phyloP scores from a whole-genome alignment of 139 green algal species.

The Micractinium conductrix region DNA sequence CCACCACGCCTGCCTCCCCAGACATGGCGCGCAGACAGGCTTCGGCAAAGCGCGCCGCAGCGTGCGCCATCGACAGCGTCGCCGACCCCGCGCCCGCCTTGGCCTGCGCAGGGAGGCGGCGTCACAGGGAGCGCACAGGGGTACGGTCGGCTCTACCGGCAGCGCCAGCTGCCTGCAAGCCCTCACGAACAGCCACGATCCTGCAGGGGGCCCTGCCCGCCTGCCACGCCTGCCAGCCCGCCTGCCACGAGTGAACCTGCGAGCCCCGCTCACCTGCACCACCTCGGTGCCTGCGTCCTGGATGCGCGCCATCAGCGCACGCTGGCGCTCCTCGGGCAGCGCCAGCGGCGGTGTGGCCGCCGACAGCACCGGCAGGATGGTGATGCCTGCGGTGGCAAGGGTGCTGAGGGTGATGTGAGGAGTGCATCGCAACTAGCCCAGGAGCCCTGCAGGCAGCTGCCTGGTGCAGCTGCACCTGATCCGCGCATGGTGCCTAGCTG shows the following conservation, averaged over 20 bases:
- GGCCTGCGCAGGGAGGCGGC: neutral
- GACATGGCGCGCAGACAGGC: conserved; percentile 76
- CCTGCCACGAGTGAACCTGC: neutral
- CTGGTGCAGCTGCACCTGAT: too few relatives aligned
- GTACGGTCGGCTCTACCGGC: neutral
- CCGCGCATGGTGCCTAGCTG: too few relatives aligned
- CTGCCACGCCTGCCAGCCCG: neutral
- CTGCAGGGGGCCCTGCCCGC: neutral
- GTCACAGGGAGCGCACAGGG: neutral
- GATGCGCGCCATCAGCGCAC: conserved; percentile 81
- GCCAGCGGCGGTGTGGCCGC: conserved; percentile 48
- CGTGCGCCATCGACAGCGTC: conserved; percentile 97
- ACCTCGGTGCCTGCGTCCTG: conserved; percentile 99
- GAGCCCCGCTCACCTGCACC: conserved; percentile 50
- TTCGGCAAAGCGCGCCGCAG: conserved; percentile 81
- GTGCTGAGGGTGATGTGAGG: too few relatives aligned
- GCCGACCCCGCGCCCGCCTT: conserved; percentile 88
- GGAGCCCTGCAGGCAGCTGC: too few relatives aligned
- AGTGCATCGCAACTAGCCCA: too few relatives aligned
- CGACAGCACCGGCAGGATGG: conserved; percentile 95
- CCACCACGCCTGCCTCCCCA: conserved; percentile 75
- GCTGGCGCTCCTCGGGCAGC: conserved; percentile 52
- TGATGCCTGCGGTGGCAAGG: conserved; percentile 56
- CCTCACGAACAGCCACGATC: too few relatives aligned
- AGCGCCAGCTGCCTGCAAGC: too few relatives aligned